Conservation (phyloP, 805 yeast genomes). For the Wickerhamomyces alni region DNA sequence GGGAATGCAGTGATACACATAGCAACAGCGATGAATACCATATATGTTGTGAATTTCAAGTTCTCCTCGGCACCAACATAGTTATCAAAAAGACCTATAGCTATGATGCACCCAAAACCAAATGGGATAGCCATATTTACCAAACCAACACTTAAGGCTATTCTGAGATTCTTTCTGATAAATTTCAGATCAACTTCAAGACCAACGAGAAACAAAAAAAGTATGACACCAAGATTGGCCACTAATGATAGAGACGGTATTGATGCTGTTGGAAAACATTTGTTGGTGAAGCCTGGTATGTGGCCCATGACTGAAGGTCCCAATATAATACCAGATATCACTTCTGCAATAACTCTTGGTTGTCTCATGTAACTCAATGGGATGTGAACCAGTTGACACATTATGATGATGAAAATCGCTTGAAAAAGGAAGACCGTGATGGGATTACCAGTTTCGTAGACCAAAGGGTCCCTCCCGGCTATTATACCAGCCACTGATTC, state of each 20-base stretch:
- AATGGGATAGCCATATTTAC: constrained; percentile 74
- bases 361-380: constrained; percentile 61
- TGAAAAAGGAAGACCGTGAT: constrained; percentile 68
- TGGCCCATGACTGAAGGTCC: constrained; percentile 76
- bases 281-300: constrained; percentile 58
- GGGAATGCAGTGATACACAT: constrained; percentile 85
- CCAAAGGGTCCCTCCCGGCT: constrained; percentile 67
- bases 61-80: constrained; percentile 32
- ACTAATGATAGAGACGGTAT: constrained; percentile 58
- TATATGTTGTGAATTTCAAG: constrained; percentile 62
- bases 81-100: constrained; percentile 59
- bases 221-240: constrained; percentile 70
- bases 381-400: constrained; percentile 54
- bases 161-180: constrained; percentile 51
- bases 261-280: constrained; percentile 59
- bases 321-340: constrained; percentile 64
- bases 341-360: constrained; percentile 81
- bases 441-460: constrained; percentile 51
- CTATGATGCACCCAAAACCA: constrained; percentile 68
- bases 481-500: constrained; percentile 57
- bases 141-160: constrained; percentile 64
- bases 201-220: constrained; percentile 72
- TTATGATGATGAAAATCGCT: constrained; percentile 49
- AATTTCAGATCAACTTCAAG: constrained; percentile 69
- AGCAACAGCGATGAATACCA: constrained; percentile 80